These are phyloP conservation scores for Boletus mariae DNA, from an alignment of 1,284 basidiomycete genomes.

Conservation along the genomic window DNA sequence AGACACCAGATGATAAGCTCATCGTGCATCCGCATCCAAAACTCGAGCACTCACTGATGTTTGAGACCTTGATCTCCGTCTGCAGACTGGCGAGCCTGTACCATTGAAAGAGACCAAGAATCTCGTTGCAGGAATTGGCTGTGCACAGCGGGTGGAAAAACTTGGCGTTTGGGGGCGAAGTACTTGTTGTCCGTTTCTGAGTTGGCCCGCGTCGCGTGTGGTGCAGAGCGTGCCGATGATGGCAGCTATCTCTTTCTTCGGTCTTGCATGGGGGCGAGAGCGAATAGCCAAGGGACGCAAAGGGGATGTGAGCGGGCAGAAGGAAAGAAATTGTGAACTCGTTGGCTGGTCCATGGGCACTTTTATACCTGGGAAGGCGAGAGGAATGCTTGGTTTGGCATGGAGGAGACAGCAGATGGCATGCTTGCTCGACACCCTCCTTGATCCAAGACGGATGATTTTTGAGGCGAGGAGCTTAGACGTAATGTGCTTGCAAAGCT, in stretches of 20 bases:
- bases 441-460: not conserved
- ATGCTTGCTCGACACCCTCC: not conserved
- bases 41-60: slow-evolving; percentile 20
- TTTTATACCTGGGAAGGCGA: slow-evolving; percentile 17
- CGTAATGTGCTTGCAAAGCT: not conserved
- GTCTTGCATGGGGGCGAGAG: slow-evolving; percentile 24
- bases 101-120: slow-evolving; percentile 30
- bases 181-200: slow-evolving; percentile 6
- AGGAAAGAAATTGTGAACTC: not conserved
- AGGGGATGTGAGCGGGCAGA: not conserved
- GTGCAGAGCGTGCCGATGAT: not conserved
- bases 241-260: slow-evolving; percentile 26
- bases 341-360: not conserved
- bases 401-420: not conserved
- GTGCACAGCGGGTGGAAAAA: slow-evolving; percentile 23
- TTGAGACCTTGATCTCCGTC: slow-evolving; percentile 3
- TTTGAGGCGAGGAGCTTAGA: not conserved
- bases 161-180: not conserved
- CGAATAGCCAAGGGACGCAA: not conserved
- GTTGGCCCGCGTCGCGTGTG: not conserved
- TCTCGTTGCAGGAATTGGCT: slow-evolving; percentile 24
- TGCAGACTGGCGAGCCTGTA: slow-evolving; percentile 26
- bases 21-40: not conserved
- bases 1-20: not conserved
- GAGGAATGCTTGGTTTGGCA: not conserved